Evolutionary conservation across 495 filamentous ascomycete species (phyloP).

Genomic region (Venustampulla echinocandica): DNA sequence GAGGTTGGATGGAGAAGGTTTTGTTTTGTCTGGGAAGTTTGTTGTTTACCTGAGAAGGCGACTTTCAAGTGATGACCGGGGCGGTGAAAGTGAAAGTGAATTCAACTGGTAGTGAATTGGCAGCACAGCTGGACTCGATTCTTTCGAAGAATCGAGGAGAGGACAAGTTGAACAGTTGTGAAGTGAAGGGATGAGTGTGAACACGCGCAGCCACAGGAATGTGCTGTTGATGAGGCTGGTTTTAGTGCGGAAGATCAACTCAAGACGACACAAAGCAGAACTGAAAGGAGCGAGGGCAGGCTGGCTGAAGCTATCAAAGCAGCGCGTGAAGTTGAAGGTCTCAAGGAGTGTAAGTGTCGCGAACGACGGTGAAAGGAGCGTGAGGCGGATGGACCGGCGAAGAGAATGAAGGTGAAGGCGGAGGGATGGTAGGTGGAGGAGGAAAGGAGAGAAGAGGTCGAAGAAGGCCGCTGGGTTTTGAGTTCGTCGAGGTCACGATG

Average conservation of each 20-base stretch:
- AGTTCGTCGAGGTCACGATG: background rate
- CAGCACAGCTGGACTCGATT: constrained; percentile 23
- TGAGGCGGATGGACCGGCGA: constrained; percentile 22
- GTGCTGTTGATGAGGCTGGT: background rate
- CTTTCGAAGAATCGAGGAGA: constrained; percentile 25
- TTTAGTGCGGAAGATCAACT: background rate
- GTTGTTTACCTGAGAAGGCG: constrained; percentile 17
- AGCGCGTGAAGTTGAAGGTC: constrained; percentile 2
- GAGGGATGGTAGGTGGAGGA: constrained; percentile 7
- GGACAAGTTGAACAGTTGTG: constrained; percentile 28
- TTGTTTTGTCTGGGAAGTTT: constrained; percentile 15
- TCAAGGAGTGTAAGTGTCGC: constrained; percentile 25
- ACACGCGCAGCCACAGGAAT: constrained; percentile 18
- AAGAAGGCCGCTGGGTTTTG: background rate
- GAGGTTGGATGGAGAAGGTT: constrained; percentile 7
- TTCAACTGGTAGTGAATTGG: too few relatives aligned
- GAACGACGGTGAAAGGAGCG: constrained; percentile 21
- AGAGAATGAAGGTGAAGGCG: constrained; percentile 27
- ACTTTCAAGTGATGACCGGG: constrained; percentile 16
- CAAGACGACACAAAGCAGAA: too few relatives aligned
- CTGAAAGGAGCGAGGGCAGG: constrained; percentile 34
- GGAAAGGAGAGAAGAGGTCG: background rate
- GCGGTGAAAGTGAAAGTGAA: constrained; percentile 14
- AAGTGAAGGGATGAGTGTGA: constrained; percentile 20
- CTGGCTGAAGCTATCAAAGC: constrained; percentile 21